Evolutionary conservation across 805 yeast species (phyloP), one percentile per base, ranked within the genome.

Genomic region (Cyberlindnera amylophila): DNA sequence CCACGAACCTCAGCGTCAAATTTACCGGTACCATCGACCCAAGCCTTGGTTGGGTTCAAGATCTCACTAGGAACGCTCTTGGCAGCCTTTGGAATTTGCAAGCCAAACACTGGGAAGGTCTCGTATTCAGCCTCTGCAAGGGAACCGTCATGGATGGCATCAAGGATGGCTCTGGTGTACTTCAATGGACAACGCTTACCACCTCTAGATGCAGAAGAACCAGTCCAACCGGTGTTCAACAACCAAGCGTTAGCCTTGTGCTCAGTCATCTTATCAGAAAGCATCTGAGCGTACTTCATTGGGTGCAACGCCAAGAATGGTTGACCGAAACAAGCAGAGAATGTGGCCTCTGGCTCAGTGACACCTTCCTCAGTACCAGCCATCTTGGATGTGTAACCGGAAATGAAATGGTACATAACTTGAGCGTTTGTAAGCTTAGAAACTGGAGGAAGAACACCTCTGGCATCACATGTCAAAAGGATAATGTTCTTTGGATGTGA

Each of bases 311-410:
- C 97, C 70, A 91, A 75, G 85, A 91, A 91, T 52, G 99, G 99
- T 75, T 91, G 98, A 63, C 98, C 99, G 67, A 90, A 91, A 75
- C 99, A 91, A 41, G 99, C 96, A 49, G 96, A 86, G 80, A 91
- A 91, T 15, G 96, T 88, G 44, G 97, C 96, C 69, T 86, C 89
- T 49, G 99, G 98, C 72, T 91, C 97, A 50, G 97, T 90, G 53
- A 91, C 87, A 69, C 99, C 99, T 67, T 87, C 95, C 72, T 91
- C 99, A 41, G 99, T 91, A 67, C 98, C 98, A 49, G 99, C 96
- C 96, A 91, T 91, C 80, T 93, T 91, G 43, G 98, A 91, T 49
- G 99, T 91, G 79, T 91, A 91, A 61, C 99, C 99, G 51, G 96
- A 85, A 58, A 91, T 91, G 72, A 91, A 91, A 72, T 91, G 98